phyloP scores from a whole-genome alignment of 495 filamentous ascomycete genomes.

The Penicillium chermesinum region DNA sequence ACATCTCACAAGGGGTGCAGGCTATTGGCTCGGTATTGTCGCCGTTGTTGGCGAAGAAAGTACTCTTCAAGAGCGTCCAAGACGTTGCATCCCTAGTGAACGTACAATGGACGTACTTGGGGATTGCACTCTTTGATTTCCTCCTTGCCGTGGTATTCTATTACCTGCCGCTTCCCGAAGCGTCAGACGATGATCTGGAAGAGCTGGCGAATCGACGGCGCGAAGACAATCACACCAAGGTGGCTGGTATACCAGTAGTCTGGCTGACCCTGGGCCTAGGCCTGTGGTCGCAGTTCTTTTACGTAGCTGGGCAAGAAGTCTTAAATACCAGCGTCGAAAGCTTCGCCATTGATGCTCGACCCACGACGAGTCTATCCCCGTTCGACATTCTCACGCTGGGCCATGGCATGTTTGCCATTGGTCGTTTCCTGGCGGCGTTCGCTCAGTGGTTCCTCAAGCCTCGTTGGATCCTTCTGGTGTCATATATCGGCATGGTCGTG shows the following conservation, averaged over 20 bases:
- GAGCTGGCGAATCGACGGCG: conserved; percentile 48
- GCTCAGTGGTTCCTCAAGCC: conserved; percentile 54
- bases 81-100: conserved; percentile 54
- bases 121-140: conserved; percentile 60
- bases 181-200: conserved; percentile 58
- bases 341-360: conserved; percentile 35
- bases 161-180: conserved; percentile 63
- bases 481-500: conserved; percentile 51
- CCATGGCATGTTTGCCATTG: conserved; percentile 56
- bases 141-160: conserved; percentile 60
- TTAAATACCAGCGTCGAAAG: conserved; percentile 41
- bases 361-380: conserved; percentile 22
- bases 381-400: conserved; percentile 50
- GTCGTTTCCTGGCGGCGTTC: conserved; percentile 57
- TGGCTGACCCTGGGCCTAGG: conserved; percentile 55
- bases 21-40: conserved; percentile 59
- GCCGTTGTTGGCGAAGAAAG: conserved; percentile 55
- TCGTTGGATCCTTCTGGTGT: conserved; percentile 55
- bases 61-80: conserved; percentile 51
- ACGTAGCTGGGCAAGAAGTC: conserved; percentile 62
- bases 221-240: conserved; percentile 45
- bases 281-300: conserved; percentile 58
- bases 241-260: conserved; percentile 44
- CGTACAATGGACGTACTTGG: conserved; percentile 70
- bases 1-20: conserved; percentile 65